Percentiles rank a stretch among this genome's conserved stretches.
Evolutionary conservation across 78 protist species (phyloP).

Genomic region (slime mould (Dictyostelium discoideum)): DNA sequence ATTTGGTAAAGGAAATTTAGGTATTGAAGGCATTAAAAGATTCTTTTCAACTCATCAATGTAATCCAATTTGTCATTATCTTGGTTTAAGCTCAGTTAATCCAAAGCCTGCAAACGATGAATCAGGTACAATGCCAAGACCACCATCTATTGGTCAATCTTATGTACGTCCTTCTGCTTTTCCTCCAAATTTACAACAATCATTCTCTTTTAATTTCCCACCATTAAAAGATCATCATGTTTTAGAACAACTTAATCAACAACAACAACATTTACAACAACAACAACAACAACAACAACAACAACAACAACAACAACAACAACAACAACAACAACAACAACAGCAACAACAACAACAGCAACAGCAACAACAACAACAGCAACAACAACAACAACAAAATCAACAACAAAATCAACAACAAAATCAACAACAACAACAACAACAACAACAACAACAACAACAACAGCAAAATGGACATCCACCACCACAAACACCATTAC

Average conservation of each 20-base stretch:
- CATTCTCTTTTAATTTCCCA: slow-evolving; percentile 63
- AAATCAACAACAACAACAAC: neutral
- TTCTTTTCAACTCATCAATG: slow-evolving; percentile 91
- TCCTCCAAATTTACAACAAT: slow-evolving; percentile 74
- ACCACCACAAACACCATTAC: slow-evolving; percentile 78
- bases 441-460: neutral
- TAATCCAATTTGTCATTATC: slow-evolving; percentile 87
- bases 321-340: neutral
- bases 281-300: slow-evolving; percentile 16
- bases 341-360: neutral
- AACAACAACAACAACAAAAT: neutral
- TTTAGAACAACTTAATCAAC: neutral
- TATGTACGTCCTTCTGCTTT: slow-evolving; percentile 59
- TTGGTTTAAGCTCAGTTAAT: slow-evolving; percentile 57
- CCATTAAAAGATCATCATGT: slow-evolving; percentile 27
- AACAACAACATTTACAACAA: slow-evolving; percentile 32
- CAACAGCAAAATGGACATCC: slow-evolving; percentile 14
- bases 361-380: neutral
- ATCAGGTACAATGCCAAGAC: slow-evolving; percentile 64
- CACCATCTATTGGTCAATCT: slow-evolving; percentile 20
- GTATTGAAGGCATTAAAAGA: slow-evolving; percentile 84
- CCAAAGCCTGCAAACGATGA: slow-evolving; percentile 64
- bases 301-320: neutral
- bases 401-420: neutral
- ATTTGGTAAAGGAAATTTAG: slow-evolving; percentile 92